A percentile compares a stretch with the other conserved stretches of the same genome.
phyloP scores from a whole-genome alignment of 2,329 filamentous ascomycete genomes.

The Monilinia laxa region DNA sequence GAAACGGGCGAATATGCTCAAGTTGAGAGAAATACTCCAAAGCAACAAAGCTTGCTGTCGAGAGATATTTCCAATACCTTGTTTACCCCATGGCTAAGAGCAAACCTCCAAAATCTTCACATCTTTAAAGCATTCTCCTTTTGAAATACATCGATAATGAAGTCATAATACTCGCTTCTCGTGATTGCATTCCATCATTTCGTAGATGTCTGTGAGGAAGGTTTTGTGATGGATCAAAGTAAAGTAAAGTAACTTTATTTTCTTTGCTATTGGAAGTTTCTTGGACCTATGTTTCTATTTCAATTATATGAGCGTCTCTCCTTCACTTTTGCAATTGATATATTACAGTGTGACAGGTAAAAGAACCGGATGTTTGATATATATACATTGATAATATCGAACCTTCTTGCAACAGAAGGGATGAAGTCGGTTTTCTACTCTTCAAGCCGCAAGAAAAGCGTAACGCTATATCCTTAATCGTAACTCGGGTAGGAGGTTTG shows the following conservation, averaged over 20 bases:
- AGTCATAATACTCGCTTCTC: too few species aligned
- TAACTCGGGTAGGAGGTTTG: not conserved
- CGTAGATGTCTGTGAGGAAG: not conserved
- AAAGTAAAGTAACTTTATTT: not conserved
- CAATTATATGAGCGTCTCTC: not conserved
- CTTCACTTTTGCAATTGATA: not conserved
- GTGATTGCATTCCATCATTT: not conserved
- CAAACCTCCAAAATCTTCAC: constrained; percentile 1
- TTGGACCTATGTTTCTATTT: not conserved
- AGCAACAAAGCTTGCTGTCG: not conserved
- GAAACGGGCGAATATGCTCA: not conserved
- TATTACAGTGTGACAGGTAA: not conserved
- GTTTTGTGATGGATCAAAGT: not conserved
- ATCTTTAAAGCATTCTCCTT: not conserved
- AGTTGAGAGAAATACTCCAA: not conserved
- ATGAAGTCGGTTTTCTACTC: not conserved
- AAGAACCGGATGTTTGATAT: not conserved
- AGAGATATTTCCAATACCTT: not conserved
- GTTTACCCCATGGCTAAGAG: not conserved
- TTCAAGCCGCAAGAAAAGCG: not conserved
- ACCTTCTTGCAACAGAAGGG: not conserved
- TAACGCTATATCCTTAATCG: not conserved
- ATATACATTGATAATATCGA: not conserved
- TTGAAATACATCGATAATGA: not conserved
- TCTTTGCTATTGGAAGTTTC: too few species aligned